Evolutionary conservation across 1,284 basidiomycete species (phyloP).

Genomic region (Ceratobasidium papillatum): DNA sequence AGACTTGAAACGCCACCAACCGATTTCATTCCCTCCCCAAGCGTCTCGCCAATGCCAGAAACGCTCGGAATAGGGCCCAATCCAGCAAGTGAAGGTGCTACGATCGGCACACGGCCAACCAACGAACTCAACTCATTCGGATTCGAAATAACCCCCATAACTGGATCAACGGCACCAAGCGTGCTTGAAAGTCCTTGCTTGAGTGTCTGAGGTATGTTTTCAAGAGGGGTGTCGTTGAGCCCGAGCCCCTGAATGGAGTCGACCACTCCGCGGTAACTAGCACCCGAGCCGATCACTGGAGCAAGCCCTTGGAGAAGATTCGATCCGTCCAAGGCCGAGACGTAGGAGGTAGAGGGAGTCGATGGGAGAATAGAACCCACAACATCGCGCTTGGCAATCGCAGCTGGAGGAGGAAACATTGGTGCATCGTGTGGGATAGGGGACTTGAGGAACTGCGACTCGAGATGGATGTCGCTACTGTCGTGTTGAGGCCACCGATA

Average conservation of each 20-base stretch:
- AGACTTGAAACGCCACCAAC: not conserved
- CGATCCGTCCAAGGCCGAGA: not conserved
- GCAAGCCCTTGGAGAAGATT: not conserved
- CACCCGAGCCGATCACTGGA: not conserved
- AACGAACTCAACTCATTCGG: not conserved
- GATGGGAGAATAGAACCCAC: not conserved
- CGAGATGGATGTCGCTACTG: not conserved
- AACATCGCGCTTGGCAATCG: not conserved
- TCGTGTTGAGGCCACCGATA: not conserved
- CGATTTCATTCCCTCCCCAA: not conserved
- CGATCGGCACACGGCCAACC: not conserved
- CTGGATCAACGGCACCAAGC: not conserved
- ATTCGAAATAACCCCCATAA: not conserved
- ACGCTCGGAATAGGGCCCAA: not conserved
- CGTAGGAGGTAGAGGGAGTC: not conserved
- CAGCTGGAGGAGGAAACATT: not conserved
- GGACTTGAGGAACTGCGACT: constrained; percentile 2
- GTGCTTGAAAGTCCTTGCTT: not conserved
- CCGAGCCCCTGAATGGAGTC: not conserved
- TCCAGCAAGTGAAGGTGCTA: not conserved
- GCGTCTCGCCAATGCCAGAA: not conserved
- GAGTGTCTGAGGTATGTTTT: not conserved
- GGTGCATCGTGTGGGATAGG: not conserved
- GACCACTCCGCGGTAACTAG: not conserved
- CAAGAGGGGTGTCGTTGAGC: not conserved